phyloP scores from a whole-genome alignment of 108 stramenopile species.

The Pelagomonas calceolata region DNA sequence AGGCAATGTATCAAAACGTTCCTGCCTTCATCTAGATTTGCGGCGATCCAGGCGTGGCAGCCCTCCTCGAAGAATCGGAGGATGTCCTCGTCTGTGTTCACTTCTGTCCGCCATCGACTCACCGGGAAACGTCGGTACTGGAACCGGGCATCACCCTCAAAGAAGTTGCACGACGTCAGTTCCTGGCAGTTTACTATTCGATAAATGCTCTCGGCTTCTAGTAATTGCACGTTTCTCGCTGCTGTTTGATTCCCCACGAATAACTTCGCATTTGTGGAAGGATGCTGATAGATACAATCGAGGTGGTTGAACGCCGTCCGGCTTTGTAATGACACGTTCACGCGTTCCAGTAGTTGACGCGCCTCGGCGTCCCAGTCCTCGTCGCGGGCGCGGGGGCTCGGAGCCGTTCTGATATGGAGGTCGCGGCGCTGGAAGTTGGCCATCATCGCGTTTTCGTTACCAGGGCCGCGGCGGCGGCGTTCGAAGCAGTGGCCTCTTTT shows the following conservation, averaged over 20 bases:
- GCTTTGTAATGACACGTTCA: neutral
- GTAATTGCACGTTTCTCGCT: conserved; percentile 1
- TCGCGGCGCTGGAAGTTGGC: too few relatives aligned
- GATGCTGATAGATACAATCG: conserved; percentile 17
- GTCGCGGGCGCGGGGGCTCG: too few relatives aligned
- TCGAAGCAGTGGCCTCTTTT: too few relatives aligned
- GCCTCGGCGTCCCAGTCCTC: conserved; percentile 10
- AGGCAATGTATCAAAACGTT: conserved; percentile 35
- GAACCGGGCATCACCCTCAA: conserved; percentile 3
- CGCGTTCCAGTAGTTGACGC: conserved; percentile 3
- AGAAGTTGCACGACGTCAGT: conserved; percentile 3
- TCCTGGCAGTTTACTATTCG: conserved; percentile 21
- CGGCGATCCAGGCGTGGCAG: conserved; percentile 14
- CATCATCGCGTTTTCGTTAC: too few relatives aligned
- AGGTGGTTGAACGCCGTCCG: conserved; percentile 7
- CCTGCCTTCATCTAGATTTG: conserved; percentile 1
- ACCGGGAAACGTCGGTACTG: conserved; percentile 13
- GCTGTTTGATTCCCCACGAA: conserved; percentile 28
- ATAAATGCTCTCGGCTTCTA: conserved; percentile 9
- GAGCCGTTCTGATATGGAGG: too few relatives aligned
- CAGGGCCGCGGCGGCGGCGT: too few relatives aligned
- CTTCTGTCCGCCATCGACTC: conserved; percentile 1
- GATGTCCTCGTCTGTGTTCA: neutral
- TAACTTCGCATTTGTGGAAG: conserved; percentile 12
- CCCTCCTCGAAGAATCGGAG: conserved; percentile 7